Evolutionary conservation across 306 rosid genomes (phyloP).

Genomic region (Carpinus viminea): DNA sequence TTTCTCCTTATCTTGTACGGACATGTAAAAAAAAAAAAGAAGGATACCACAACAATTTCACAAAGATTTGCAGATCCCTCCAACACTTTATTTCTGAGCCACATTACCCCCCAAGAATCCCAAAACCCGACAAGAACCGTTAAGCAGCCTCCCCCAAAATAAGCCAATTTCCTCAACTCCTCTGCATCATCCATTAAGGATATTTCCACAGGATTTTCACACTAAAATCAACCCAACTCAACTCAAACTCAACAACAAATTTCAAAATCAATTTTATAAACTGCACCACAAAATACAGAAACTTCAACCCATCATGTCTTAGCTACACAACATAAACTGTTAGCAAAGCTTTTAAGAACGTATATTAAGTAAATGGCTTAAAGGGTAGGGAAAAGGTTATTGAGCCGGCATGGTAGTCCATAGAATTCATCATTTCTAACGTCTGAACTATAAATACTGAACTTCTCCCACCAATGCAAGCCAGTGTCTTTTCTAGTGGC

Average conservation of each 20-base stretch:
- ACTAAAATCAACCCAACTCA: neutral
- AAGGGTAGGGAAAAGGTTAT: too few species aligned
- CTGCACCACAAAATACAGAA: too few species aligned
- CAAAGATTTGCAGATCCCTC: slow-evolving; percentile 17
- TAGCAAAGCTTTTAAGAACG: too few species aligned
- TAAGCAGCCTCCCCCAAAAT: neutral
- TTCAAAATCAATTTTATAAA: too few species aligned
- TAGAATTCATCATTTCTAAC: slow-evolving; percentile 72
- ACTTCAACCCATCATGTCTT: too few species aligned
- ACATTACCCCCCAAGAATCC: neutral
- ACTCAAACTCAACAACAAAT: neutral
- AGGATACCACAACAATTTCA: slow-evolving; percentile 17
- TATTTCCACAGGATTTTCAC: neutral
- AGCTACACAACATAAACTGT: too few species aligned
- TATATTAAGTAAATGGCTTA: too few species aligned
- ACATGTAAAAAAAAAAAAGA: too few species aligned
- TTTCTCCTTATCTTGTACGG: too few species aligned
- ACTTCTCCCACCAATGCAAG: slow-evolving; percentile 75
- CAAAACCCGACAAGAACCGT: neutral
- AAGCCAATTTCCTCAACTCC: neutral
- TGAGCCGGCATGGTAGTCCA: slow-evolving; percentile 39
- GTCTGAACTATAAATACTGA: slow-evolving; percentile 56
- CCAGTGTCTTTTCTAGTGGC: slow-evolving; percentile 51
- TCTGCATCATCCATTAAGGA: neutral
- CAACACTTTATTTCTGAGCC: slow-evolving; percentile 23